Evolutionary conservation across 305 asterid species (phyloP).

Genomic region (Fraxinus ornus): DNA sequence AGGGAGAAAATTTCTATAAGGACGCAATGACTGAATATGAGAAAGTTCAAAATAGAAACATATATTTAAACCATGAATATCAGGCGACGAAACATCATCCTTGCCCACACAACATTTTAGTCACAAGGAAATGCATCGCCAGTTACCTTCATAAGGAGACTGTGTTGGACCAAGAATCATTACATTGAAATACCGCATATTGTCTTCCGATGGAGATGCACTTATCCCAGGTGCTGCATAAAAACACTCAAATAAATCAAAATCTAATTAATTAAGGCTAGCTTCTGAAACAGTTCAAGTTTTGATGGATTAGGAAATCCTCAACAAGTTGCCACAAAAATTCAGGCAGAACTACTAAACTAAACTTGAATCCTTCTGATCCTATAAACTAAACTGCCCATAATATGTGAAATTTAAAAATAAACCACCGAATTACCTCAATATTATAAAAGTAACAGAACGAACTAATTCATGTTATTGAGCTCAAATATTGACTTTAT

Average conservation of each 20-base stretch:
- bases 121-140: slow-evolving; percentile 4
- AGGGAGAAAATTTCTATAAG: background rate
- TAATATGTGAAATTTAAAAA: background rate
- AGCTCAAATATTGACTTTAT: background rate
- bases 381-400: background rate
- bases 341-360: background rate
- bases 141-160: slow-evolving; percentile 94
- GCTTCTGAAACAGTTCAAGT: background rate
- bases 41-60: background rate
- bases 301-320: background rate
- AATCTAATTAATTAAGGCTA: background rate
- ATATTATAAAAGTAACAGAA: background rate
- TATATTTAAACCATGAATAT: slow-evolving; percentile 1
- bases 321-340: background rate
- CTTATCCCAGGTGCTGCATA: slow-evolving; percentile 95
- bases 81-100: slow-evolving; percentile 2
- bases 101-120: background rate
- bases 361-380: background rate
- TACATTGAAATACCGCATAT: slow-evolving; percentile 94
- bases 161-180: slow-evolving; percentile 98
- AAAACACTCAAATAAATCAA: slow-evolving; percentile 21
- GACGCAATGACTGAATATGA: background rate
- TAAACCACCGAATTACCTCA: background rate
- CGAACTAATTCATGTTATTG: background rate
- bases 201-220: slow-evolving; percentile 95